A percentile compares a stretch with the other conserved stretches of the same genome.
phyloP scores from a whole-genome alignment of 2,329 filamentous ascomycete genomes.

The Aspergillus udagawae region DNA sequence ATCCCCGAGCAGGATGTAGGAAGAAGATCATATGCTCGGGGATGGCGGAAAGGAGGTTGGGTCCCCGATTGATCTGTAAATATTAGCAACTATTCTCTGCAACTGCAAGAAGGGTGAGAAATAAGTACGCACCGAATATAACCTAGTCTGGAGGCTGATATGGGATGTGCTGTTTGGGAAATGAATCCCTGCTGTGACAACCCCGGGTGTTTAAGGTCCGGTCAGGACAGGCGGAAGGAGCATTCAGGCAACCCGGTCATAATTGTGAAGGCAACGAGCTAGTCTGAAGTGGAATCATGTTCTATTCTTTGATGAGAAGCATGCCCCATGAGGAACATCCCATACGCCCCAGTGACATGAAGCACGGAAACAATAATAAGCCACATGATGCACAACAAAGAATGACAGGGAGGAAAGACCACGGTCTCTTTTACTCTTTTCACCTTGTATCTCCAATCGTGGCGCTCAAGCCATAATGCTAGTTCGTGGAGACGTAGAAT shows the following conservation, averaged over 20 bases:
- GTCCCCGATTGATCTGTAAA: not conserved
- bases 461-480: not conserved
- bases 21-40: not conserved
- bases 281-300: not conserved
- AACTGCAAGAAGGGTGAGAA: not conserved
- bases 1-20: not conserved
- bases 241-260: not conserved
- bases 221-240: not conserved
- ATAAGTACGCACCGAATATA: not conserved
- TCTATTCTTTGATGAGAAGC: not conserved
- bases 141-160: not conserved
- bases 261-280: not conserved
- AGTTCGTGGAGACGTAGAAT: not conserved
- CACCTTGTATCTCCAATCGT: not conserved
- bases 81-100: not conserved
- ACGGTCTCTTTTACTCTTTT: not conserved
- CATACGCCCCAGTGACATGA: not conserved
- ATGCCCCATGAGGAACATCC: not conserved
- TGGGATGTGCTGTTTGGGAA: not conserved
- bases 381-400: not conserved
- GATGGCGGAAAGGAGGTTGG: not conserved
- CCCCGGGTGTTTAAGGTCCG: not conserved
- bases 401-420: not conserved
- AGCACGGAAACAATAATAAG: not conserved
- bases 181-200: not conserved